Conservation (phyloP, 371 early-diverging fungal species). For the Mucor irregularis region DNA sequence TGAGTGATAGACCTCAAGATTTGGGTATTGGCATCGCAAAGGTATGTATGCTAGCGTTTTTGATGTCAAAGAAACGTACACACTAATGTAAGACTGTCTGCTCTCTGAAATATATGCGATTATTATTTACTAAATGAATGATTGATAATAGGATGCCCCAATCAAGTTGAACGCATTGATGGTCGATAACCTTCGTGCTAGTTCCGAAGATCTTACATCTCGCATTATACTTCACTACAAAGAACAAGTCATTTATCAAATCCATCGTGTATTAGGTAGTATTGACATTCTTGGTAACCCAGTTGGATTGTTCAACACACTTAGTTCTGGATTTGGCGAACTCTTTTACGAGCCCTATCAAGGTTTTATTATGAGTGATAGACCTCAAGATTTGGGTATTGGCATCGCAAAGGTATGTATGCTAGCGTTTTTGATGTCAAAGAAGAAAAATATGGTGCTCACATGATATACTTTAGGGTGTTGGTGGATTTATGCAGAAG, state of each 20-base stretch:
- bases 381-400: slow-evolving; percentile 87
- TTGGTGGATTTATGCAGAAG: slow-evolving; percentile 65
- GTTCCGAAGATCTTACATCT: slow-evolving; percentile 43
- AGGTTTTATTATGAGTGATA: slow-evolving; percentile 85
- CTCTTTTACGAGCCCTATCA: slow-evolving; percentile 91
- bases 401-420: slow-evolving; percentile 36
- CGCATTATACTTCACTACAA: slow-evolving; percentile 64
- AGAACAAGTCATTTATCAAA: slow-evolving; percentile 77
- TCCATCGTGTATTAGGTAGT: slow-evolving; percentile 86
- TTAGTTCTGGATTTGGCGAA: slow-evolving; percentile 85
- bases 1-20: slow-evolving; percentile 86
- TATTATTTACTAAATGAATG: neutral
- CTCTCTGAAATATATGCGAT: neutral
- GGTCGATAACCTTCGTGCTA: slow-evolving; percentile 76
- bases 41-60: too few relatives aligned
- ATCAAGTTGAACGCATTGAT: slow-evolving; percentile 81
- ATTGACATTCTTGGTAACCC: slow-evolving; percentile 92
- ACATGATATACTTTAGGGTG: slow-evolving; percentile 49
- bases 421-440: neutral
- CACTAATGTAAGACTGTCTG: slow-evolving; percentile 65
- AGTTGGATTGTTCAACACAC: slow-evolving; percentile 82
- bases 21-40: slow-evolving; percentile 85
- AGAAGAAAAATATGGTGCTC: too few relatives aligned
- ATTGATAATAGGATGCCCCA: slow-evolving; percentile 70
- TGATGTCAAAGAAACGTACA: too few relatives aligned